Percentiles rank a stretch among this genome's conserved stretches.
These are phyloP conservation scores for Fraxinus sp. DNA, from an alignment of 305 asterid species.

Conservation along the genomic window DNA sequence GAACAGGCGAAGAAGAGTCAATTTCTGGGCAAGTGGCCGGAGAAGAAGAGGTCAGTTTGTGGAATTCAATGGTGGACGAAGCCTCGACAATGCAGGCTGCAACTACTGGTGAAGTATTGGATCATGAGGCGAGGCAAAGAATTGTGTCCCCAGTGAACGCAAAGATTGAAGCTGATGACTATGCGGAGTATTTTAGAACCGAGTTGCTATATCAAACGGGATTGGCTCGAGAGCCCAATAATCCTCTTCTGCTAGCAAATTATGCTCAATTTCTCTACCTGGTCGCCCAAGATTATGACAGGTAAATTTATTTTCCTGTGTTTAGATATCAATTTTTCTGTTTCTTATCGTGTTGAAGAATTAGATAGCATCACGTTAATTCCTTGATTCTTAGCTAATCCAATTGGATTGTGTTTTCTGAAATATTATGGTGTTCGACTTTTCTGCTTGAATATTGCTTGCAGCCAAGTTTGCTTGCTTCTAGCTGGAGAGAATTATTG, in stretches of 20 bases:
- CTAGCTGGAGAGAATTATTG: conserved; percentile 13
- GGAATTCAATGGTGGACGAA: conserved; percentile 71
- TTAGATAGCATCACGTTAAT: conserved; percentile 8
- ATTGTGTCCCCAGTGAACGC: conserved; percentile 64
- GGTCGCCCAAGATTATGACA: conserved; percentile 70
- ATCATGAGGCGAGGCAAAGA: conserved; percentile 52
- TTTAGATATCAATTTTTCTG: conserved; percentile 21
- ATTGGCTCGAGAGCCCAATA: conserved; percentile 61
- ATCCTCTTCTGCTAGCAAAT: conserved; percentile 74
- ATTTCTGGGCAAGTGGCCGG: conserved; percentile 41
- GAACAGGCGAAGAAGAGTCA: conserved; percentile 50
- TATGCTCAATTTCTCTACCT: conserved; percentile 84
- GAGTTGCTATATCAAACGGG: conserved; percentile 59
- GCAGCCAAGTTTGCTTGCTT: conserved; percentile 14
- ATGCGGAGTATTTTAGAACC: conserved; percentile 41
- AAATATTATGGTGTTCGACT: conserved; percentile 12
- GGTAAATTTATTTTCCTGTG: conserved; percentile 41
- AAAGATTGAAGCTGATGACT: conserved; percentile 54
- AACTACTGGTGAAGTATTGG: conserved; percentile 47
- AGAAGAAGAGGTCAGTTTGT: conserved; percentile 54
- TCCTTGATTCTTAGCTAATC: neutral
- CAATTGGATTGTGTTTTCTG: neutral
- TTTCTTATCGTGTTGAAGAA: conserved; percentile 12
- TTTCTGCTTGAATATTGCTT: conserved; percentile 2
- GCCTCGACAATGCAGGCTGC: conserved; percentile 50